Conservation (phyloP, 2,329 filamentous ascomycete genomes). For the Leptographium flavum region DNA sequence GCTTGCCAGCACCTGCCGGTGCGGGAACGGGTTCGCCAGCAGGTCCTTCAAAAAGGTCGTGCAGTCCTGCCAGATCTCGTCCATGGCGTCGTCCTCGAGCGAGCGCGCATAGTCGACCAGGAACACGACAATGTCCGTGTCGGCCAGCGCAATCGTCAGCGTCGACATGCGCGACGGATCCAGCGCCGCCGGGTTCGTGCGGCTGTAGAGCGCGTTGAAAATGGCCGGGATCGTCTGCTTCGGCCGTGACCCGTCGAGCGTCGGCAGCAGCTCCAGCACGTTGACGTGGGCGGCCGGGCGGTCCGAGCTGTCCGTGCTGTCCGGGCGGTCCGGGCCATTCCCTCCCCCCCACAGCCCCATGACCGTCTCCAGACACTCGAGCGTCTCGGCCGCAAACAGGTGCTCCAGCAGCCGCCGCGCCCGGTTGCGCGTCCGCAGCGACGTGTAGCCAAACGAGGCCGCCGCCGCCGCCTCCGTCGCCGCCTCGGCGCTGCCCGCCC, state of each 20-base stretch:
- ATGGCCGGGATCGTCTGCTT: slow-evolving; percentile 86
- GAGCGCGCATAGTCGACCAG: slow-evolving; percentile 80
- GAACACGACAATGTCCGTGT: slow-evolving; percentile 76
- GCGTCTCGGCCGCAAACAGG: slow-evolving; percentile 76
- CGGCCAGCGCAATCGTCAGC: slow-evolving; percentile 69
- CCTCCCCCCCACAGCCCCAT: slow-evolving; percentile 66
- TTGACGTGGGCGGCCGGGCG: slow-evolving; percentile 25
- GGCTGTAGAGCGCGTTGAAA: slow-evolving; percentile 91
- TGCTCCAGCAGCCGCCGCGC: slow-evolving; percentile 82
- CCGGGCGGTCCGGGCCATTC: slow-evolving; percentile 17
- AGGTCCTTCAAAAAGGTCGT: slow-evolving; percentile 82
- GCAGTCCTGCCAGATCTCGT: slow-evolving; percentile 96
- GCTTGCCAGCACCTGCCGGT: slow-evolving; percentile 76
- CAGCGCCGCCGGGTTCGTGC: slow-evolving; percentile 70
- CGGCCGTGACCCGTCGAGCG: slow-evolving; percentile 78
- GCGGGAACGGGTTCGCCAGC: slow-evolving; percentile 83
- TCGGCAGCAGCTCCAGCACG: slow-evolving; percentile 77
- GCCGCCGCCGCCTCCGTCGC: slow-evolving; percentile 21
- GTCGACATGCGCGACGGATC: slow-evolving; percentile 74
- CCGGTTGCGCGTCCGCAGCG: slow-evolving; percentile 77
- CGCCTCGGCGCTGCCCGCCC: not conserved
- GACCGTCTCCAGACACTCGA: slow-evolving; percentile 87
- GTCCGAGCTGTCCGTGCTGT: too few species aligned
- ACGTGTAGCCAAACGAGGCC: slow-evolving; percentile 83
- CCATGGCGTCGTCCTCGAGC: slow-evolving; percentile 91